Percentiles rank a stretch among this genome's conserved stretches.
These are phyloP conservation scores for Magnusiomyces tetraspermus DNA, from an alignment of 1,139 yeast genomes.

Conservation along the genomic window DNA sequence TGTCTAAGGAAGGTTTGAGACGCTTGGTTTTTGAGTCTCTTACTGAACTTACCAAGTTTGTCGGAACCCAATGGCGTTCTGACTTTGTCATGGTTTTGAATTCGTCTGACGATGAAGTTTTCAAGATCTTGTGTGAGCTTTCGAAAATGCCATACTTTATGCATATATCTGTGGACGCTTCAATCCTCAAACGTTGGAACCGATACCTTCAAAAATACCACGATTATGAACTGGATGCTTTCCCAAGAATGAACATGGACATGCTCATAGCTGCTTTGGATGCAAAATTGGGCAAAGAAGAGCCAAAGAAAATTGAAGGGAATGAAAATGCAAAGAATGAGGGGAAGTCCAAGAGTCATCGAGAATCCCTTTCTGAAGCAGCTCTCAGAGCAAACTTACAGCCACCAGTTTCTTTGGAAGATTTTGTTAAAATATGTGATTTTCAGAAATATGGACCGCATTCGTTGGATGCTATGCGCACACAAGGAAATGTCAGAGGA, in stretches of 20 bases:
- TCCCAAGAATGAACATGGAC: neutral
- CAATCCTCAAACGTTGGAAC: slow-evolving; percentile 45
- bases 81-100: slow-evolving; percentile 54
- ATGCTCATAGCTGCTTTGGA: neutral
- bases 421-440: slow-evolving; percentile 14
- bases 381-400: slow-evolving; percentile 11
- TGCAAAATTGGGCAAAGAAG: neutral
- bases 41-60: slow-evolving; percentile 49
- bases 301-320: neutral
- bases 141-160: slow-evolving; percentile 77
- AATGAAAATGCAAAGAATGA: neutral
- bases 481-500: neutral
- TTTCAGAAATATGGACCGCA: neutral
- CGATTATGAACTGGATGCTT: neutral
- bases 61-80: slow-evolving; percentile 60
- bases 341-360: neutral
- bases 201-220: slow-evolving; percentile 26
- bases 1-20: slow-evolving; percentile 9
- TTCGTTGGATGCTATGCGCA: neutral
- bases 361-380: neutral
- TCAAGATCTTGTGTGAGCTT: slow-evolving; percentile 41
- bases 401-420: slow-evolving; percentile 16
- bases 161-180: slow-evolving; percentile 73
- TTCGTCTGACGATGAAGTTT: slow-evolving; percentile 18
- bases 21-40: slow-evolving; percentile 30